These are phyloP conservation scores for Boechera retrofracta DNA, from an alignment of 345 rosid species.

Conservation along the genomic window DNA sequence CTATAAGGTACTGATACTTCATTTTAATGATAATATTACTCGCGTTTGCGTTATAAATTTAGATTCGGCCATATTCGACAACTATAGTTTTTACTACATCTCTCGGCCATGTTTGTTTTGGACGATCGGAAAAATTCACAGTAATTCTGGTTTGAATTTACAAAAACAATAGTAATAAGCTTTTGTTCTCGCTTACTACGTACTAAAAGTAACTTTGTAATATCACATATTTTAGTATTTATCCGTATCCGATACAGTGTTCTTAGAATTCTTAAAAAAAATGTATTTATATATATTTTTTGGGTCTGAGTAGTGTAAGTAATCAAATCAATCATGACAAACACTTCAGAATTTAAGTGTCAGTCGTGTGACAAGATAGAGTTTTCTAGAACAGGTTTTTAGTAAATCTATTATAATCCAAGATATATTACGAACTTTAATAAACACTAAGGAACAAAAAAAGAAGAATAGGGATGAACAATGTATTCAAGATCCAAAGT, in stretches of 20 bases:
- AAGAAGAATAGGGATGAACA: background rate
- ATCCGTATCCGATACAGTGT: background rate
- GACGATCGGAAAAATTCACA: background rate
- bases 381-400: background rate
- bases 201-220: background rate
- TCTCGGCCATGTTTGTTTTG: background rate
- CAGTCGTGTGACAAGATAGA: too few species aligned
- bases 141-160: background rate
- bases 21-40: too few species aligned
- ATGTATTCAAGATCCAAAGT: slow-evolving; percentile 40
- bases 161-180: background rate
- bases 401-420: background rate
- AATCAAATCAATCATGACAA: background rate
- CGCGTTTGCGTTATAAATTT: background rate
- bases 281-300: too few species aligned
- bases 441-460: slow-evolving; percentile 2
- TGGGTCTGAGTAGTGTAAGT: background rate
- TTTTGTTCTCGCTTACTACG: background rate
- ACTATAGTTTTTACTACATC: background rate
- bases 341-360: background rate
- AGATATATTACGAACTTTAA: background rate
- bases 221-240: background rate
- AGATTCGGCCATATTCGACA: background rate
- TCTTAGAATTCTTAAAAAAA: background rate
- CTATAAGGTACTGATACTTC: background rate